phyloP scores from a whole-genome alignment of 1,139 yeast species.

The Blastobotrys buckinghamii region DNA sequence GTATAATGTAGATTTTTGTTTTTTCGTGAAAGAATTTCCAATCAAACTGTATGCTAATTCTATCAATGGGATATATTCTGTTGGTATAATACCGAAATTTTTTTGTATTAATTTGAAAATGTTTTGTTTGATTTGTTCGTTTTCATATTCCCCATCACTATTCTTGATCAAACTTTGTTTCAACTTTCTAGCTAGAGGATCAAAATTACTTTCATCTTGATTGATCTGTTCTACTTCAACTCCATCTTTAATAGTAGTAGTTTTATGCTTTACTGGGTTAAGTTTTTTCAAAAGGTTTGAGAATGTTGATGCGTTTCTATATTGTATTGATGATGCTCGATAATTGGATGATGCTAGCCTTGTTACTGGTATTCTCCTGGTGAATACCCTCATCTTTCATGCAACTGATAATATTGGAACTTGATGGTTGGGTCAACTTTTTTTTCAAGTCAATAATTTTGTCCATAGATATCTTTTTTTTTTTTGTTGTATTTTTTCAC shows the following conservation, averaged over 20 bases:
- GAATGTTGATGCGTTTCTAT: neutral
- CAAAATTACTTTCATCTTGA: constrained; percentile 2
- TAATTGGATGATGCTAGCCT: neutral
- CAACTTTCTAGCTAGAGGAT: constrained; percentile 9
- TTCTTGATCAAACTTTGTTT: constrained; percentile 11
- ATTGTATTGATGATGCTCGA: neutral
- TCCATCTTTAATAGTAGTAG: neutral
- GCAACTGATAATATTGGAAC: no score
- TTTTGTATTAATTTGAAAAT: constrained; percentile 8
- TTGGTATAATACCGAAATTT: constrained; percentile 13
- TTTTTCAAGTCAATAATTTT: no score
- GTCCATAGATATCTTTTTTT: no score
- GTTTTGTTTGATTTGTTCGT: neutral
- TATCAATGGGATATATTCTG: constrained; percentile 12
- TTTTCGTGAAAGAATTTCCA: neutral
- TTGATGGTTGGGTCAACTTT: no score
- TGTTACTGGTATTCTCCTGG: neutral
- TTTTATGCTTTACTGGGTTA: neutral
- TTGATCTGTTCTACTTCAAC: neutral
- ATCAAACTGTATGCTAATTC: constrained; percentile 12
- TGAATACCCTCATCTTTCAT: neutral
- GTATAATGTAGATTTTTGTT: constrained; percentile 2
- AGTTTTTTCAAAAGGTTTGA: neutral
- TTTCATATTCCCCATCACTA: neutral
- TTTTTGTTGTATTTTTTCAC: no score